Base-by-base conservation (phyloP, 352 stramenopile species). In the Globisporangium recalcitrans region DNA sequence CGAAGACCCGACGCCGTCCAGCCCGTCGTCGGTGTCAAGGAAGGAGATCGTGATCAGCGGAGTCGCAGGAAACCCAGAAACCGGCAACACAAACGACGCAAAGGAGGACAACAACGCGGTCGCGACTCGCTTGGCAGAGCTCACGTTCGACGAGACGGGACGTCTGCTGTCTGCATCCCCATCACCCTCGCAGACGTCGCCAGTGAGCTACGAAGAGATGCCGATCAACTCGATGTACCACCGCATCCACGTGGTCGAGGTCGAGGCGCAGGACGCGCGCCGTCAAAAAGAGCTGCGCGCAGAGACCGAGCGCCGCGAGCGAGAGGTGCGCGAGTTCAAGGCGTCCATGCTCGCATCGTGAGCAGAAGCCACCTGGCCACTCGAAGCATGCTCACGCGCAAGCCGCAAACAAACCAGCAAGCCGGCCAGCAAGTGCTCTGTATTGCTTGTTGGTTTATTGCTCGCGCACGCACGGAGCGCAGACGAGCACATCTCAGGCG, bases 141-240 rank as follows among this genome's bases (percentile, higher is more conserved):
- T 14, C 6, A 54, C 61, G 26, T 19, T 29, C 2, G 29, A 34
- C 5, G n/a, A n/a, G n/a, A n/a, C n/a, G n/a, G n/a, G n/a, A n/a
- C n/a, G n/a, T n/a, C n/a, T n/a, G n/a, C n/a, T 36, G 24, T 40
- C 14, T 7, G 13, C 5, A 3, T 1, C 16, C 19, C 34, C 34
- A 8, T 48, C 60, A 22, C 52, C 34, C 2, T 22, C 54, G 11
- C 46, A 64, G 11, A 29, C 55, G 21, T 66, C 70, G 29, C 69
- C 55, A 6, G 52, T 63, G 10, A 77, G 62, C 59, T 76, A 58
- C 27, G 82, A 91, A 8, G 80, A 91, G 26, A 76, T 91, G 46
- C 82, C 80, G 11, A 91, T 91, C 58, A 77, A 78, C 54, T 87
- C 78, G 31, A 91, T 85, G 58, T 91, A 91, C 60, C 82, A 91